Conservation (phyloP, 305 asterid species). For the Salvia sclarea region DNA sequence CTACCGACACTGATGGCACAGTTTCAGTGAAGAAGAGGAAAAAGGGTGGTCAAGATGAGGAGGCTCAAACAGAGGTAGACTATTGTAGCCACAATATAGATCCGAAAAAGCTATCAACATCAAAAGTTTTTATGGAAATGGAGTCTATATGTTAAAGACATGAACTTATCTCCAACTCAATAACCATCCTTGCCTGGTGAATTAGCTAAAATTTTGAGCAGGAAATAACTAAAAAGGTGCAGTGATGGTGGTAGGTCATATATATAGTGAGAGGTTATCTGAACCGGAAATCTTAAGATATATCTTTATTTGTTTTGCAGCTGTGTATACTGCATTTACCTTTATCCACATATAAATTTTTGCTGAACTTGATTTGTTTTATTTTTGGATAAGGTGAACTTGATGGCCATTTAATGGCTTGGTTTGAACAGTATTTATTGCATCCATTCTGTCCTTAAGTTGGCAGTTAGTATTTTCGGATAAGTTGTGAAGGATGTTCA, state of each 20-base stretch:
- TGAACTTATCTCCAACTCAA: conserved; percentile 1
- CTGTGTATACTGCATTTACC: background rate
- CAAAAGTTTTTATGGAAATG: background rate
- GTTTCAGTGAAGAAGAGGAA: conserved; percentile 83
- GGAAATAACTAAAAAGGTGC: conserved; percentile 4
- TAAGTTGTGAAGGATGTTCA: background rate
- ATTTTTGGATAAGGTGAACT: conserved; percentile 12
- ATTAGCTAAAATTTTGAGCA: background rate
- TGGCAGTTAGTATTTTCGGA: background rate
- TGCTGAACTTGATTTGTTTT: background rate
- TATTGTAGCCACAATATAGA: conserved; percentile 22
- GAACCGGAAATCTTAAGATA: background rate
- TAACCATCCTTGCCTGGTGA: conserved; percentile 19
- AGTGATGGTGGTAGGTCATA: conserved; percentile 5
- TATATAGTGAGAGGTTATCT: background rate
- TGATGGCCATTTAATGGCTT: background rate
- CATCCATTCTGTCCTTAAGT: background rate
- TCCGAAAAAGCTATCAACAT: background rate
- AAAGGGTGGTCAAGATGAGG: conserved; percentile 48
- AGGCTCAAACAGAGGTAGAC: conserved; percentile 68
- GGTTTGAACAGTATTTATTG: background rate
- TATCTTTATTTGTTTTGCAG: background rate
- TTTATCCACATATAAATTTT: conserved; percentile 9
- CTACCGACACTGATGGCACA: conserved; percentile 45
- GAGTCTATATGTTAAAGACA: background rate